Base-by-base conservation (phyloP, 352 stramenopile species). In the Globisporangium cystogenes region DNA sequence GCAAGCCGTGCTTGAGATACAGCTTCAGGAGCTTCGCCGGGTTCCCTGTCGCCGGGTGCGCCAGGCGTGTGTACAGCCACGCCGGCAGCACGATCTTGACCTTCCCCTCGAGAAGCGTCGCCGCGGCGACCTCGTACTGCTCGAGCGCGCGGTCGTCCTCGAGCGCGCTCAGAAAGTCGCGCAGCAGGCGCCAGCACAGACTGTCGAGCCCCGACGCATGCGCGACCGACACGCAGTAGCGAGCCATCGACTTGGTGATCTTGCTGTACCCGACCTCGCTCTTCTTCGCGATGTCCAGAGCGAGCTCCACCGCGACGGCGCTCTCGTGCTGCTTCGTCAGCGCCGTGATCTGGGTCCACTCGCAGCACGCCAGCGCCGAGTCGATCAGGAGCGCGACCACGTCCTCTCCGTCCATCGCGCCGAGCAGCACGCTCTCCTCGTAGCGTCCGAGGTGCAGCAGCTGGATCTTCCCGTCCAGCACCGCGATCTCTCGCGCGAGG, bases 401-500 rank as follows among this genome's bases (percentile, higher is more conserved):
- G 31, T 86, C 80, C 29, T 71, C 70, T 1, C 60, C 74, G 21
- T 75, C 67, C 69, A 90, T 84, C 12, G 71, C 75, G 26, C 68
- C 71, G 16, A 90, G 60, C 21, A 88, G 33, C 16, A 84, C 58
- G 53, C 70, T 84, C 37, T 87, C 72, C 14, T 72, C 64, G 20
- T 70, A 43, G 5, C 47, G 72, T 10, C 78, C 78, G 8, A 86
- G 61, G 11, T 70, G 49, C 31, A 87, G 39, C 14, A 91, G 63
- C 20, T 63, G 68, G 33, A 87, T 53, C 57, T 91, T 90, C 7
- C 76, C 81, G 27, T 87, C 76, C 36, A 91, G 44, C 15, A 88
- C 65, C 0, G 62, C 62, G 36, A 90, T 51, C 27, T 88, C 78
- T 6, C 67, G 60, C n/a, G 66, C 55, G 44, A 90, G 78, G 41